Conservation (phyloP, 192 early-diverging fungal species). For the Backusella tuberculispora region DNA sequence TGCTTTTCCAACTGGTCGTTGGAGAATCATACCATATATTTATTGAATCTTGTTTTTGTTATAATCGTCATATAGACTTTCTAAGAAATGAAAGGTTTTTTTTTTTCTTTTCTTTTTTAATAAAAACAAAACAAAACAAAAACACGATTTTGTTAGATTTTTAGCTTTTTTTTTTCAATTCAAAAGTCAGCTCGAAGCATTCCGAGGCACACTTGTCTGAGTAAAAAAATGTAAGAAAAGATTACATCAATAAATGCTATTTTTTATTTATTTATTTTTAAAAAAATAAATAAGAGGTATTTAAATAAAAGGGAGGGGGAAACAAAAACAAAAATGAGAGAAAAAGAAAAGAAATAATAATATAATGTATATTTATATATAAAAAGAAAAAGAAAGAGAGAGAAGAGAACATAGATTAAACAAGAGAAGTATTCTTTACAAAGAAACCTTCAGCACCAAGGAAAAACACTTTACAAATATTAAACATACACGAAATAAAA, state of each 20-base stretch:
- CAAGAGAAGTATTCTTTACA: constrained; percentile 5
- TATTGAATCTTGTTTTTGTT: too few relatives aligned
- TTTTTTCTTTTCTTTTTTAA: too few relatives aligned
- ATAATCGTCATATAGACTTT: too few relatives aligned
- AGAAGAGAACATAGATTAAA: not conserved
- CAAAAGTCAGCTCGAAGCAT: not conserved
- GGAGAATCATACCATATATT: constrained; percentile 34
- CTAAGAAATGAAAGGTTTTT: too few relatives aligned
- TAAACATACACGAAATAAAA: constrained; percentile 17
- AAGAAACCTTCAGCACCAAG: constrained; percentile 21
- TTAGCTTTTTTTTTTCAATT: not conserved
- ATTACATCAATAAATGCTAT: not conserved
- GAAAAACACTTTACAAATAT: constrained; percentile 24
- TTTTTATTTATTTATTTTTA: constrained; percentile 1
- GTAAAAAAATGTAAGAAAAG: too few relatives aligned
- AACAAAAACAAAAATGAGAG: not conserved
- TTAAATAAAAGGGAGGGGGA: not conserved
- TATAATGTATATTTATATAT: too few relatives aligned
- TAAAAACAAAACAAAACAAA: too few relatives aligned
- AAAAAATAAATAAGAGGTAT: not conserved
- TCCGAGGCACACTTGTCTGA: not conserved
- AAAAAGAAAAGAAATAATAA: too few relatives aligned
- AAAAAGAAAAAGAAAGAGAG: too few relatives aligned
- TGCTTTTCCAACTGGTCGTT: constrained; percentile 28
- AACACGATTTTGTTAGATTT: too few relatives aligned